phyloP scores from a whole-genome alignment of 1,284 basidiomycete genomes.

The Exobasidium rhododendri region DNA sequence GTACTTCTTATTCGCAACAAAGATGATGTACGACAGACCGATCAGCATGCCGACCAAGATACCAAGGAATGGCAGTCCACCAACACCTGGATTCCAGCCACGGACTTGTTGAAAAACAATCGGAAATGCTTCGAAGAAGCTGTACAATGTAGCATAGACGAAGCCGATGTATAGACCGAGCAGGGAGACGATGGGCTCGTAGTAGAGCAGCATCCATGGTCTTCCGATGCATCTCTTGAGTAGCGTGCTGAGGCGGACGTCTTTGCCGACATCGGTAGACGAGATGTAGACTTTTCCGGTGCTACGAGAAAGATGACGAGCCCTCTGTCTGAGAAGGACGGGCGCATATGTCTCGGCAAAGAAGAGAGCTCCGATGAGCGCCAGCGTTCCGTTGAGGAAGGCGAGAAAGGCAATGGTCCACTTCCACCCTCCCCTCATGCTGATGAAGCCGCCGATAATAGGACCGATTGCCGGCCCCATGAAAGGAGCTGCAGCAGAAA shows the following conservation, averaged over 20 bases:
- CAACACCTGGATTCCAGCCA: constrained; percentile 11
- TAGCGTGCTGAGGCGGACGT: neutral
- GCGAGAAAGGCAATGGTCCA: constrained; percentile 32
- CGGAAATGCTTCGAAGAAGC: constrained; percentile 32
- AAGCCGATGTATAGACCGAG: constrained; percentile 28
- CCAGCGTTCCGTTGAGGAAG: constrained; percentile 25
- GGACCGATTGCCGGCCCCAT: constrained; percentile 24
- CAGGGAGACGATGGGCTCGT: constrained; percentile 22
- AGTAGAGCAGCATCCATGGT: constrained; percentile 4
- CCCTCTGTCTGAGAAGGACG: neutral
- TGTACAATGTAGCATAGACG: constrained; percentile 33
- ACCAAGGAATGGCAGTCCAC: constrained; percentile 7
- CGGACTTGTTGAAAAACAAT: constrained; percentile 21
- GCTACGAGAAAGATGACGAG: neutral
- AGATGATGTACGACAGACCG: neutral
- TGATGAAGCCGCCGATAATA: constrained; percentile 26
- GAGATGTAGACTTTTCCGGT: neutral
- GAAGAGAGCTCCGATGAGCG: constrained; percentile 22
- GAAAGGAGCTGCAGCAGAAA: constrained; percentile 28
- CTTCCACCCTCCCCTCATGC: constrained; percentile 23
- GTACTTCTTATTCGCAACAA: too few relatives aligned
- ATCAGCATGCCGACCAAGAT: neutral
- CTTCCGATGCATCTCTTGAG: neutral
- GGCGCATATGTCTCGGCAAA: constrained; percentile 23
- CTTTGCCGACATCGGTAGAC: constrained; percentile 6